A percentile compares a stretch with the other conserved stretches of the same genome.
These are phyloP conservation scores for Fusarium citri DNA, from an alignment of 2,329 filamentous ascomycete species.

Conservation along the genomic window DNA sequence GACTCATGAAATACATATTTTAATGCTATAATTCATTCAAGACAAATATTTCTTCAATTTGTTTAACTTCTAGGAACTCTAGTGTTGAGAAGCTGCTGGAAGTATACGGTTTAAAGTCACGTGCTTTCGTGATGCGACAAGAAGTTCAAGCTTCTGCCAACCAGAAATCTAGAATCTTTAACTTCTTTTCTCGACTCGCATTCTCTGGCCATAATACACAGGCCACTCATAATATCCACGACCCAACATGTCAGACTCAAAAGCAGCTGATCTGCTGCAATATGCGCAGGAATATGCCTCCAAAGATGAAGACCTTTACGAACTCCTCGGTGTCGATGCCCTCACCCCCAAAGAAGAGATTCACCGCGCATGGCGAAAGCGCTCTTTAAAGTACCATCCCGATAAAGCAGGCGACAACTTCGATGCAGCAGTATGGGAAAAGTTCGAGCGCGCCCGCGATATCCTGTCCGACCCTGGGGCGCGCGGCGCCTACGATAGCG, in stretches of 20 bases:
- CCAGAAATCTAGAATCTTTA: not conserved
- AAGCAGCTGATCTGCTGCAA: conserved; percentile 62
- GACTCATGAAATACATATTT: not conserved
- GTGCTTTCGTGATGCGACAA: conserved; percentile 34
- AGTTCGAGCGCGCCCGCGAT: conserved; percentile 87
- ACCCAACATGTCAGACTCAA: conserved; percentile 48
- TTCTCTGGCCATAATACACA: not conserved
- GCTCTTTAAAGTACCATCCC: conserved; percentile 90
- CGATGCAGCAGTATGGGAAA: conserved; percentile 85
- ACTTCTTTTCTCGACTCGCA: not conserved
- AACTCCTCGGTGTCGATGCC: conserved; percentile 74
- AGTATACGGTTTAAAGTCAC: conserved; percentile 16
- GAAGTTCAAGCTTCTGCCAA: conserved; percentile 5
- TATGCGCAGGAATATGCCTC: conserved; percentile 70
- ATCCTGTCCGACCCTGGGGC: conserved; percentile 78
- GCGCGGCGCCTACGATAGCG: conserved; percentile 81
- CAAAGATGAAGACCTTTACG: conserved; percentile 79
- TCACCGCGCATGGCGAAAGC: conserved; percentile 84
- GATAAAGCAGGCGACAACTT: conserved; percentile 85
- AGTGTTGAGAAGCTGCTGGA: not conserved
- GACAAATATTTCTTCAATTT: not conserved
- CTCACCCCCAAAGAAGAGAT: conserved; percentile 77
- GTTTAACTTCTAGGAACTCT: not conserved
- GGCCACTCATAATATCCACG: not conserved
- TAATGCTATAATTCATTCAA: not conserved